A percentile compares a stretch with the other conserved stretches of the same genome.
Evolutionary conservation across 1,284 basidiomycete species (phyloP).

Genomic region (Apiotrichum akiyoshidainum): DNA sequence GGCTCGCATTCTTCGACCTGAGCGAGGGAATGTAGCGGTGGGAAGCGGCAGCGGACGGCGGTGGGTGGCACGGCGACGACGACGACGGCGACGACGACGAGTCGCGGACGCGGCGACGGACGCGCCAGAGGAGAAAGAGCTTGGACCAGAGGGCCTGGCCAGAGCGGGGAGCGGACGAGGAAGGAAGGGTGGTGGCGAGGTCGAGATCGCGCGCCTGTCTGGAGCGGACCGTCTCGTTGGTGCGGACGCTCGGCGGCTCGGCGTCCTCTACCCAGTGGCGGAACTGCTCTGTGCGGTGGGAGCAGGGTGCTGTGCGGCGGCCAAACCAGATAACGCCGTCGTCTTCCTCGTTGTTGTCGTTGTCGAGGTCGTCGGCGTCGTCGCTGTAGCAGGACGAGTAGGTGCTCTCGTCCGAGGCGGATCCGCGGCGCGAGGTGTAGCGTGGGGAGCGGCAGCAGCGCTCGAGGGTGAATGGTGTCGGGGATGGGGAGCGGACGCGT

Average conservation of each 20-base stretch:
- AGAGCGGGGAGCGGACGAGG: neutral
- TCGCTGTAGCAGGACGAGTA: neutral
- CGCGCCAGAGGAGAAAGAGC: constrained; percentile 5
- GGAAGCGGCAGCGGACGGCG: too few relatives aligned
- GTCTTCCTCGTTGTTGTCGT: neutral
- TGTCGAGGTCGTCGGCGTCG: neutral
- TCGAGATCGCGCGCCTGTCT: neutral
- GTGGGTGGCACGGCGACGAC: neutral
- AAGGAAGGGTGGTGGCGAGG: neutral
- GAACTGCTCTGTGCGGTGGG: constrained; percentile 7
- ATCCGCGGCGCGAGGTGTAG: neutral
- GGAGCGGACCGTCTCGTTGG: neutral
- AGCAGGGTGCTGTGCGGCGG: constrained; percentile 3
- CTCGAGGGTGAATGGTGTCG: neutral
- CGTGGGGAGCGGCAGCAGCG: neutral
- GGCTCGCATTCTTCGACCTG: neutral
- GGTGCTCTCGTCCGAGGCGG: neutral
- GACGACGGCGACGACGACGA: neutral
- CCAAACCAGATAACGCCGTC: constrained; percentile 18
- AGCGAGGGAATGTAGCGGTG: too few relatives aligned
- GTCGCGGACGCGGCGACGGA: neutral
- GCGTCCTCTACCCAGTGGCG: constrained; percentile 8
- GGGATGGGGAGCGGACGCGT: neutral
- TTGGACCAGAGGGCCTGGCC: neutral
- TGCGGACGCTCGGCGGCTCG: neutral